A percentile compares a stretch with the other conserved stretches of the same genome.
Conservation (phyloP, 2,329 filamentous ascomycete genomes). For the Pleomassaria siparia region DNA sequence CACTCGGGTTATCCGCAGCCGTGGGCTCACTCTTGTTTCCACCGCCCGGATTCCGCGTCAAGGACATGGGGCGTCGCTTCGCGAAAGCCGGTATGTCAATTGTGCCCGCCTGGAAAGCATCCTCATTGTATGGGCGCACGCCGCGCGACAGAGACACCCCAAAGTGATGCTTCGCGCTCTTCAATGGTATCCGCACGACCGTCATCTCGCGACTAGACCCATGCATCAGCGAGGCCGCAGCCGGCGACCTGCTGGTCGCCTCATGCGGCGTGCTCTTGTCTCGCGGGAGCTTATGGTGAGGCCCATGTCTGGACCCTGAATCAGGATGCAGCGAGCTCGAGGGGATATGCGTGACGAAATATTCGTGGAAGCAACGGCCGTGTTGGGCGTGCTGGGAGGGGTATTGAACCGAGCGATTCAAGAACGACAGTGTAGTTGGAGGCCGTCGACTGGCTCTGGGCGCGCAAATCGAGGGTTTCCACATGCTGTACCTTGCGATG, state of each 20-base stretch:
- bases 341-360: conserved; percentile 95
- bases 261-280: conserved; percentile 79
- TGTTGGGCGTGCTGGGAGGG: conserved; percentile 21
- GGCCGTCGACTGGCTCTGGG: conserved; percentile 28
- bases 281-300: conserved; percentile 83
- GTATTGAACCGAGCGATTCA: conserved; percentile 9
- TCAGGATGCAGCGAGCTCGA: conserved; percentile 92
- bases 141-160: conserved; percentile 78
- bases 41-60: conserved; percentile 47
- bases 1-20: conserved; percentile 73
- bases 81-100: conserved; percentile 93
- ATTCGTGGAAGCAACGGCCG: conserved; percentile 74
- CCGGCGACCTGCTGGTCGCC: conserved; percentile 41
- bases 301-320: conserved; percentile 62
- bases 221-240: conserved; percentile 35
- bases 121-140: conserved; percentile 86
- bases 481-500: conserved; percentile 40
- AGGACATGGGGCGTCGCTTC: conserved; percentile 70
- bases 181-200: conserved; percentile 90
- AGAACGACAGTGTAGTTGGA: conserved; percentile 17
- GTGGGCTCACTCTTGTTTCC: conserved; percentile 58
- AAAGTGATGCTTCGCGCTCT: conserved; percentile 94
- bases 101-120: conserved; percentile 90
- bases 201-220: conserved; percentile 69
- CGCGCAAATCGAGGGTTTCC: conserved; percentile 36